phyloP scores from a whole-genome alignment of 2,329 filamentous ascomycete species.

The Albophoma yamanashiensis region DNA sequence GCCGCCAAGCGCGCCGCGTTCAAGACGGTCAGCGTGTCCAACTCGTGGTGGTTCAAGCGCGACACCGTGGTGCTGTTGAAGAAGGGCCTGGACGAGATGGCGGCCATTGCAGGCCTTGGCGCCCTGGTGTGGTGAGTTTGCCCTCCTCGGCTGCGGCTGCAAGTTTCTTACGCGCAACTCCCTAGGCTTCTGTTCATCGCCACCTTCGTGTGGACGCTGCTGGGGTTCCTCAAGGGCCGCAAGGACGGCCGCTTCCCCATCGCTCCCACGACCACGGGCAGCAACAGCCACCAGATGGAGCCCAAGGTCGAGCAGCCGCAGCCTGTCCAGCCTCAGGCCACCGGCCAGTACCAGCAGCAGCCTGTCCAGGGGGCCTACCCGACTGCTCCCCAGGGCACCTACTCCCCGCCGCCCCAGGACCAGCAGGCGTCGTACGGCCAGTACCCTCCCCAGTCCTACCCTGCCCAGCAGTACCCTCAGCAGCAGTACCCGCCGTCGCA shows the following conservation, averaged over 20 bases:
- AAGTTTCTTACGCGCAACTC: neutral
- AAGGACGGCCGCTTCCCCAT: constrained; percentile 24
- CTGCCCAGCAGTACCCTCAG: constrained; percentile 7
- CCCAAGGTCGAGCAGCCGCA: constrained; percentile 16
- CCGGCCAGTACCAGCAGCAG: constrained; percentile 7
- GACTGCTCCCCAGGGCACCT: constrained; percentile 10
- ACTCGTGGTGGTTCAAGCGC: constrained; percentile 20
- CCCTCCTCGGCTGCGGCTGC: too few species aligned
- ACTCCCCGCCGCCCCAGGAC: constrained; percentile 13
- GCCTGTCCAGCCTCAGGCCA: constrained; percentile 10
- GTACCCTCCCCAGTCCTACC: constrained; percentile 5
- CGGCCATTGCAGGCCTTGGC: constrained; percentile 30
- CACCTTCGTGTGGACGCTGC: constrained; percentile 23
- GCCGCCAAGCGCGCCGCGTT: constrained; percentile 28
- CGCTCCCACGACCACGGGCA: constrained; percentile 1
- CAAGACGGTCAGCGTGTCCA: constrained; percentile 17
- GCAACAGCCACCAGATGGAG: constrained; percentile 19
- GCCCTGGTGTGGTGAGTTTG: constrained; percentile 29
- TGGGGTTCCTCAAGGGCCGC: constrained; percentile 24
- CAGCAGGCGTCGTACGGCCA: constrained; percentile 11
- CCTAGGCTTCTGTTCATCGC: constrained; percentile 26
- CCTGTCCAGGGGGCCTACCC: constrained; percentile 16
- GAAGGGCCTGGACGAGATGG: constrained; percentile 22
- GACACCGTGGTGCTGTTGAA: constrained; percentile 12
- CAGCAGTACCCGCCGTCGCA: constrained; percentile 11